These are phyloP conservation scores for Brasilioporus rufonigricans DNA, from an alignment of 768 basidiomycete species.

Conservation along the genomic window DNA sequence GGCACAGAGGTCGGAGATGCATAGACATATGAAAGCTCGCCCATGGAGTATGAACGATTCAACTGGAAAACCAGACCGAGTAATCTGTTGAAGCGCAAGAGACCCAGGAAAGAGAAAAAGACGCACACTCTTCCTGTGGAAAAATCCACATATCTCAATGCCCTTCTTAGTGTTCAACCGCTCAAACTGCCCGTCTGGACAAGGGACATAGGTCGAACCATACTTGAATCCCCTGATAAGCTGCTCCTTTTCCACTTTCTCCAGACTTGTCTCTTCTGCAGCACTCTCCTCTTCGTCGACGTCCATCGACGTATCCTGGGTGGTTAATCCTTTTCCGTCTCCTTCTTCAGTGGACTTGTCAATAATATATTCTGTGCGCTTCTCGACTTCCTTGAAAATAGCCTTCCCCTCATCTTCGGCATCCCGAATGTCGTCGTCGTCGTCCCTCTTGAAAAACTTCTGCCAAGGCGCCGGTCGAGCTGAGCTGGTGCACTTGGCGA, in stretches of 20 bases:
- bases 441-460: constrained; percentile 40
- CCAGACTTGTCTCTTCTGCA: constrained; percentile 35
- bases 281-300: constrained; percentile 34
- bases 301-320: constrained; percentile 18
- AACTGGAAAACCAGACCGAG: constrained; percentile 46
- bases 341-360: constrained; percentile 42
- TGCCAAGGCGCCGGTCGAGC: constrained; percentile 75
- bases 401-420: constrained; percentile 28
- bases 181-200: constrained; percentile 82
- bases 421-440: constrained; percentile 27
- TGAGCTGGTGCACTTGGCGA: constrained; percentile 76
- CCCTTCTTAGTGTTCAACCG: constrained; percentile 75
- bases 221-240: constrained; percentile 85
- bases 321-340: constrained; percentile 20
- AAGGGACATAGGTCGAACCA: constrained; percentile 83
- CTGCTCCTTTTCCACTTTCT: constrained; percentile 74
- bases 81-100: neutral
- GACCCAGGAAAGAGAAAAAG: neutral
- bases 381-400: constrained; percentile 41
- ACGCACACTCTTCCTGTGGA: constrained; percentile 62
- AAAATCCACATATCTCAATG: constrained; percentile 87
- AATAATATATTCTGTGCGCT: constrained; percentile 55
- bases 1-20: constrained; percentile 62
- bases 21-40: constrained; percentile 86
- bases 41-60: constrained; percentile 77